These are phyloP conservation scores for Yarrowia osloensis DNA, from an alignment of 805 yeast genomes.

Conservation along the genomic window DNA sequence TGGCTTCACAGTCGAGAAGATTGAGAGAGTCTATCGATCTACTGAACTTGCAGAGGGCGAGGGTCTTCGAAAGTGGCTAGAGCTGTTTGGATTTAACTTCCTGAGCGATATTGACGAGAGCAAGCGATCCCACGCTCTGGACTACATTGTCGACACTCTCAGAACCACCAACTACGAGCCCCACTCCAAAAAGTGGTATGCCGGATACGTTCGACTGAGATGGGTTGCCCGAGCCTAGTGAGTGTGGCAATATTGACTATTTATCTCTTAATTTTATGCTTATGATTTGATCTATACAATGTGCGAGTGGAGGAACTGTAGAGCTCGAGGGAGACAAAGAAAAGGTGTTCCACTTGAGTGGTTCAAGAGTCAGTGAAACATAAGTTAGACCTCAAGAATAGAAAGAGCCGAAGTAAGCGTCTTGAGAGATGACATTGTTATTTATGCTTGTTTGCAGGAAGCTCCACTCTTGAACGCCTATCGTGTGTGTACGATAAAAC, in stretches of 20 bases:
- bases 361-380: too few relatives aligned
- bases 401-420: too few relatives aligned
- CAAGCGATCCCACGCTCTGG: constrained; percentile 25
- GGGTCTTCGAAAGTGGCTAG: constrained; percentile 37
- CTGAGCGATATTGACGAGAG: constrained; percentile 26
- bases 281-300: neutral
- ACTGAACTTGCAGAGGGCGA: constrained; percentile 33
- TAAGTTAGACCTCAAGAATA: too few relatives aligned
- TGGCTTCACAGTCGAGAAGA: constrained; percentile 35
- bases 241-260: too few relatives aligned
- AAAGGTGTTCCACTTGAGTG: too few relatives aligned
- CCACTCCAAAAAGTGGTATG: constrained; percentile 33
- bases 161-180: constrained; percentile 31
- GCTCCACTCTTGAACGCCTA: too few relatives aligned
- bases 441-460: too few relatives aligned
- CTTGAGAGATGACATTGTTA: too few relatives aligned
- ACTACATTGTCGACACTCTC: constrained; percentile 33
- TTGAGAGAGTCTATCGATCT: constrained; percentile 36
- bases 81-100: constrained; percentile 38
- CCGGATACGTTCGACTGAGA: constrained; percentile 35
- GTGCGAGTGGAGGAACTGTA: neutral
- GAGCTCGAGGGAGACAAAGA: neutral
- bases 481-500: too few relatives aligned
- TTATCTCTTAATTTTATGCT: constrained; percentile 2
- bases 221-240: constrained; percentile 32